phyloP scores from a whole-genome alignment of 1,139 yeast species.

The Hemisphaericaspora subhashii region DNA sequence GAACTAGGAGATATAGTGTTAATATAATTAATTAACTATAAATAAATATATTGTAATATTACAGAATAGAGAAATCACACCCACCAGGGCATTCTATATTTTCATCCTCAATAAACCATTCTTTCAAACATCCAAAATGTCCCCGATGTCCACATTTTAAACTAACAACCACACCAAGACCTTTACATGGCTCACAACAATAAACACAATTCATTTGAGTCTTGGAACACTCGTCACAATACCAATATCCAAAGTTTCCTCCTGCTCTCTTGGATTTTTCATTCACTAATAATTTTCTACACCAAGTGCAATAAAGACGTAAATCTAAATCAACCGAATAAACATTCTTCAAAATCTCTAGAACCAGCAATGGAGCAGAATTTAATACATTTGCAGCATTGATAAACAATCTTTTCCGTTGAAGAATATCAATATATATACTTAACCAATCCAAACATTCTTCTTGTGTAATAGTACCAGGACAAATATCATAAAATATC shows the following conservation, averaged over 20 bases:
- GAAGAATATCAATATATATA: slow-evolving; percentile 57
- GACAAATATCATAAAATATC: slow-evolving; percentile 46
- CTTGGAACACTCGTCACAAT: slow-evolving; percentile 69
- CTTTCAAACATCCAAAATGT: slow-evolving; percentile 75
- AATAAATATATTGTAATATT: not conserved
- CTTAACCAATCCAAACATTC: slow-evolving; percentile 53
- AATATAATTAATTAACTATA: too few species aligned
- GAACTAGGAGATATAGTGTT: slow-evolving; percentile 43
- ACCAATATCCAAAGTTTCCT: slow-evolving; percentile 69
- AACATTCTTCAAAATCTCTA: slow-evolving; percentile 41
- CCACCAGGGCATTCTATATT: slow-evolving; percentile 83
- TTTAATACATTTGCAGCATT: slow-evolving; percentile 61
- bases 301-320: slow-evolving; percentile 61
- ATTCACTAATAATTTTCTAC: slow-evolving; percentile 63
- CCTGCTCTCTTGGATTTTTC: slow-evolving; percentile 49
- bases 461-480: slow-evolving; percentile 16
- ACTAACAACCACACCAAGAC: slow-evolving; percentile 63
- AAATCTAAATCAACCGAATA: slow-evolving; percentile 58
- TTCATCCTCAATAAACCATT: slow-evolving; percentile 71
- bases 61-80: slow-evolving; percentile 32
- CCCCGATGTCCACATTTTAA: slow-evolving; percentile 86
- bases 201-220: slow-evolving; percentile 71
- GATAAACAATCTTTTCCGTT: slow-evolving; percentile 52
- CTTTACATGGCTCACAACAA: slow-evolving; percentile 77
- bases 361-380: slow-evolving; percentile 35